Evolutionary conservation across 1,284 basidiomycete species (phyloP), one percentile per base, ranked within the genome.

Genomic region (Testicularia cyperi): DNA sequence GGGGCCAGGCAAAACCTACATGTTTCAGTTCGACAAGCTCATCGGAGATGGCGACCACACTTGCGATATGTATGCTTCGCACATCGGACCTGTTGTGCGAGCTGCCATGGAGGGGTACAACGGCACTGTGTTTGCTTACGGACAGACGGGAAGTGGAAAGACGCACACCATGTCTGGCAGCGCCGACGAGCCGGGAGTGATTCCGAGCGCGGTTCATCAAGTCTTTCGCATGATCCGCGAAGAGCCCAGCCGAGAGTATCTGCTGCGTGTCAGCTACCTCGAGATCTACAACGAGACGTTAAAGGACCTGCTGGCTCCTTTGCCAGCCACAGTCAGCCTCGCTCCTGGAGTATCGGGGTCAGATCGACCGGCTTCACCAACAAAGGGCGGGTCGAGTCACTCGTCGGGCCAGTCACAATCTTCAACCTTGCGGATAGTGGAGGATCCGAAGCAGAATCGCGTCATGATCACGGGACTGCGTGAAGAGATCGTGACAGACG

Each of bases 21-120:
- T 67, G 27, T 76, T 76, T 36, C 46, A 58, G 20, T 76, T 71
- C 44, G 74, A 76, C 53, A 61, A 63, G 15, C 55, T 76, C 41
- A 44, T 71, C 16, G 31, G 44, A 1, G 52, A 46, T 2, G 25
- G 42, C 4, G 60, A 64, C 27, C 40, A 46, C 15, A 70, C 72
- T 1, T 58, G 60, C 10, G 48, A 48, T 22, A 63, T 75, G 45
- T 83, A 82, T 60, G 65, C 74, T n/a, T 49, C 60, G 6, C 78
- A 80, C 62, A 79, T 83, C 30, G 71, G 78, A 0, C 79, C 80
- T 0, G 69, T 83, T 9, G 80, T 83, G 1, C 69, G 78, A 55
- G 88, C 90, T 15, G 88, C 91, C 10, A 95, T 96, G 89, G 90
- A 95, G 39, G 94, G 92, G 9, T 97, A 86, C 80, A 97, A 98